Base-by-base conservation (phyloP, 78 protist species). In the slime mould (Dictyostelium discoideum) region DNA sequence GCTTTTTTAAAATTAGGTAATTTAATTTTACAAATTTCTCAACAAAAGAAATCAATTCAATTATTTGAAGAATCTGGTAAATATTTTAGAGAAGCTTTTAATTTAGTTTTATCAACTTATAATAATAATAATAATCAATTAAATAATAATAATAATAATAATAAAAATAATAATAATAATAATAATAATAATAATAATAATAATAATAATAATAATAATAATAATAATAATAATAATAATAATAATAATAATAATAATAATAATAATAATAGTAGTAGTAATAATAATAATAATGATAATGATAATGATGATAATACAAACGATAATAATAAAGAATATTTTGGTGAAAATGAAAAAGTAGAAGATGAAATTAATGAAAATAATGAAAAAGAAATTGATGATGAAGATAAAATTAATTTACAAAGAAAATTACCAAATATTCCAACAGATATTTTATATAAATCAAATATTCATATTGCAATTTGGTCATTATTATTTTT, bases 11-110 rank as follows among this genome's bases (percentile, higher is more conserved):
- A 76, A 29, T 85, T 88, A 3, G 93, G 46, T 11, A 63, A n/a
- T 54, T 60, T 87, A 40, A 37, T 54, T 22, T 22, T 37, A 22
- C 22, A 42, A 78, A 24, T n/a, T 40, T 78, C 84, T 40, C n/a
- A 78, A 40, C 50, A 42, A 13, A 42, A 42, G 2, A 42, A 42
- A 42, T 42, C 50, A 37, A 81, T 24, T 50, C 85, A 48, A 26
- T 26, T 48, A 48, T 81, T 80, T 44, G 42, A 24, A 22, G 32
- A 60, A 44, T n/a, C 84, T 44, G 86, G 87, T 65, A 67, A 80
- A 42, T 88, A 29, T 18, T 65, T 88, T 13, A 78, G 50, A 54
- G 93, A 88, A 22, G 93, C 93, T 26, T 79, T 80, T 24, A 54
- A 80, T 13, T 26, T 87, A 57, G 63, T 87, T 39, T 60, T 60